These are phyloP conservation scores for Oenanthe javanica DNA, from an alignment of 140 eudicot species.

Conservation along the genomic window DNA sequence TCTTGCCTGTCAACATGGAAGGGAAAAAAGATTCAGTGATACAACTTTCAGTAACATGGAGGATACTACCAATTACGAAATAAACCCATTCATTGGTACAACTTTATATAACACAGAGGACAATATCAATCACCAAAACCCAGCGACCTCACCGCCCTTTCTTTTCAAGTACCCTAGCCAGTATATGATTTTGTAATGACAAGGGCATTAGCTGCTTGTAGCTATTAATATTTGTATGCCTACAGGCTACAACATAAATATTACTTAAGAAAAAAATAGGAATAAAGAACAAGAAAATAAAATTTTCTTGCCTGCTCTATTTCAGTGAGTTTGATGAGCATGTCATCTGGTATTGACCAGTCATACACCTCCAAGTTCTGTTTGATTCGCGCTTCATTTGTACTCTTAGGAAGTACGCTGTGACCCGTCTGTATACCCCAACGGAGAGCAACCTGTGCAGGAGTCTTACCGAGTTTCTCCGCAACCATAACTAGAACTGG, in stretches of 20 bases:
- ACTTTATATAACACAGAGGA: not conserved
- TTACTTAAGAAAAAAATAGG: not conserved
- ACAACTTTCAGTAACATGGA: not conserved
- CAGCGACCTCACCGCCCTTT: not conserved
- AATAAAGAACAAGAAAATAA: not conserved
- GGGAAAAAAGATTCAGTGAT: not conserved
- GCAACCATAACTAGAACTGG: constrained; percentile 40
- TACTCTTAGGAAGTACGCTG: constrained; percentile 85
- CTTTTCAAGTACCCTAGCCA: not conserved
- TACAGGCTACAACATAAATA: not conserved
- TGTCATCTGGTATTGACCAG: constrained; percentile 77
- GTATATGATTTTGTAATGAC: not conserved
- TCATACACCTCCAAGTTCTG: constrained; percentile 58
- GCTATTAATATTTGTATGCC: not conserved
- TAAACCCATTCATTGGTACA: not conserved
- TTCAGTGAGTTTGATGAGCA: constrained; percentile 48
- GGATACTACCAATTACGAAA: not conserved
- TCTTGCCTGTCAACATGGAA: constrained; percentile 25
- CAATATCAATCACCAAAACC: not conserved
- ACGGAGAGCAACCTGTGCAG: constrained; percentile 76
- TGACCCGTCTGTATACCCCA: constrained; percentile 82
- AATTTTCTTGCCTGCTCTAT: constrained; percentile 60
- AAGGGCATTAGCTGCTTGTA: not conserved
- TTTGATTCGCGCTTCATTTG: constrained; percentile 54
- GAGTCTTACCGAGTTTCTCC: constrained; percentile 59